Evolutionary conservation across 2,329 filamentous ascomycete species (phyloP), one percentile per base, ranked within the genome.

Genomic region (Nannizziopsis barbatae): DNA sequence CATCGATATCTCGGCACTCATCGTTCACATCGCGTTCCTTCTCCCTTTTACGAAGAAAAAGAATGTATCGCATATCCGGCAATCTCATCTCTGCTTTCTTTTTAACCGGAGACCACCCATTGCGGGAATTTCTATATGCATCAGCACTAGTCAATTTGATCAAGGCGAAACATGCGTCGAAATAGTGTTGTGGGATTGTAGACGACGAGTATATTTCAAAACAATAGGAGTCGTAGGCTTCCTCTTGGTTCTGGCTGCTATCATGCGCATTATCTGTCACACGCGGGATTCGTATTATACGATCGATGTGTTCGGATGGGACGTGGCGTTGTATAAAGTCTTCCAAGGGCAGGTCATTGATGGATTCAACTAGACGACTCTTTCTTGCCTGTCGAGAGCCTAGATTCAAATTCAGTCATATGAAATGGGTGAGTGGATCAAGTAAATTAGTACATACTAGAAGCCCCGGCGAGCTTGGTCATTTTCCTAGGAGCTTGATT

Each of bases 81-180:
- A 80, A 63, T 33, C 62, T 62, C 78, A 82, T 81, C 63, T 82
- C 79, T 32, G 65, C 65, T 27, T 61, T 61, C 62, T 81, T 82
- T 32, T 70, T 68, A 2, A 58, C 55, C 0, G 69, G 65, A 4
- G 75, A 71, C 79, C 79, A 82, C 45, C 77, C 76, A 1, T 65
- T 61, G 22, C 64, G 67, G 3, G 76, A 79, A 2, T 60, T 58
- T 14, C 67, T 64, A 61, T 81, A 81, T 49, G 73, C 71, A 4
- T 64, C 57, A 9, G 65, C 61, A n/a, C 75, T 79, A 0, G 77
- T 81, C 2, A 60, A 56, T 53, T 75, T 66, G 44, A 82, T 67
- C 5, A 82, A 67, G 3, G 64, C 55, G 50, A 78, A 70, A 57
- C 76, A 80, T 17, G 65, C 61, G n/a, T 70, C 60, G 30, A 78